Base-by-base conservation (phyloP, 1,284 basidiomycete genomes). In the Puccinia brachypodii region DNA sequence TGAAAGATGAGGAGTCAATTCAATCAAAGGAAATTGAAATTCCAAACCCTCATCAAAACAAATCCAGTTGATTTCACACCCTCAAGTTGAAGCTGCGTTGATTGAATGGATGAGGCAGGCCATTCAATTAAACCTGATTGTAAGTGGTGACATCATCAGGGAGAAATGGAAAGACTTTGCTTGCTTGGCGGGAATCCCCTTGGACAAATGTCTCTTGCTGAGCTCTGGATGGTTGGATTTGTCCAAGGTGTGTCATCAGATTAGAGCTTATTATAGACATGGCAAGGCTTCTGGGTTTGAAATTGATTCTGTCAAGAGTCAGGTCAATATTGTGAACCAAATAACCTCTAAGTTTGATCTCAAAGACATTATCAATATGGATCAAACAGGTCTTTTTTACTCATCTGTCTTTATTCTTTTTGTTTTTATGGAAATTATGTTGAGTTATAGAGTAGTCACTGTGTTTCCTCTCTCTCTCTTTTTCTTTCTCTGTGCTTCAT, bases 91-190 rank as follows among this genome's bases (percentile, higher is more conserved):
- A 60, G 38, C 40, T 6, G n/a, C 40, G 1, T 40, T 76, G 40
- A 33, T 8, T 38, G 58, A 60, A 42, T 76, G 74, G 74, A 31
- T 44, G 25, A 40, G 44, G 31, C 56, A 76, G 31, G 53, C 74
- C 0, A 40, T 44, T 6, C 25, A 42, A 8, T 40, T 19, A 3
- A 76, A 76, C 28, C 14, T 36, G 14, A 36, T 22, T 6, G 31
- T 73, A 9, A 73, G 31, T 14, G 71, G 50, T 31, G 28, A 73
- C 2, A n/a, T 58, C 4, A 33, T 73, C 47, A 40, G 31, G 16
- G 76, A 36, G 3, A 77, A 77, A 50, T 77, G 76, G 76, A 50
- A n/a, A n/a, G 76, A 77, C 25, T 77, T 77, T 69, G 76, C 62
- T 31, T n/a, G 64, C 2, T 44, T 77, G 8, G 40, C 19, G 0